phyloP scores from a whole-genome alignment of 2,329 filamentous ascomycete genomes.

The Hymenoscyphus repandus region DNA sequence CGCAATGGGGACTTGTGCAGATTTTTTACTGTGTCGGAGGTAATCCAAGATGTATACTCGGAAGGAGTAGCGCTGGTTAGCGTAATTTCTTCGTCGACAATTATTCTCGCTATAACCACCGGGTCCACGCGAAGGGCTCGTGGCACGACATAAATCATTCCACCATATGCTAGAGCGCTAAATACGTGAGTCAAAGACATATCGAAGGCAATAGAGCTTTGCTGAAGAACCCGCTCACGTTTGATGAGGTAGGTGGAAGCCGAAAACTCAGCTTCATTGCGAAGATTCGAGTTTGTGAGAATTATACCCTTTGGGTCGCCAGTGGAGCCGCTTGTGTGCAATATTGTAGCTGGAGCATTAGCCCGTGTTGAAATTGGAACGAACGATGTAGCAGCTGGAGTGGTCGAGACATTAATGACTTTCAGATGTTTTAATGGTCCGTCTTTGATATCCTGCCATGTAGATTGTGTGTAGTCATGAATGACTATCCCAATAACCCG shows the following conservation, averaged over 20 bases:
- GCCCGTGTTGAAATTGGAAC: too few species aligned
- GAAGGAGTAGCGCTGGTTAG: conserved; percentile 21
- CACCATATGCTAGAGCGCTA: conserved; percentile 4
- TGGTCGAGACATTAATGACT: too few species aligned
- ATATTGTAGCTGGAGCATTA: neutral
- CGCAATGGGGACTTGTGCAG: conserved; percentile 10
- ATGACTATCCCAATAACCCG: too few species aligned
- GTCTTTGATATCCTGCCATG: too few species aligned
- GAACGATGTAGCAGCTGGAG: too few species aligned
- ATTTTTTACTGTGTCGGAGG: neutral
- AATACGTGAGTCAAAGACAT: conserved; percentile 12
- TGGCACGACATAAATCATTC: conserved; percentile 5
- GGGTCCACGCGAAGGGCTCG: conserved; percentile 7
- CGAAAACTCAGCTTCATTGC: conserved; percentile 1
- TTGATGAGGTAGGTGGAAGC: neutral
- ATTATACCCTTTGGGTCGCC: conserved; percentile 15
- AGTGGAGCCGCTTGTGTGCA: conserved; percentile 14
- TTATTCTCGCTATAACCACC: neutral
- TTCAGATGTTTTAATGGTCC: too few species aligned
- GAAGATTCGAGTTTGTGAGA: conserved; percentile 6
- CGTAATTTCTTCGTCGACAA: conserved; percentile 13
- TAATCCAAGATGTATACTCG: conserved; percentile 18
- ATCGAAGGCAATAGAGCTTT: conserved; percentile 11
- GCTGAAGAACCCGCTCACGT: conserved; percentile 6
- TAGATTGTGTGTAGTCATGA: too few species aligned